Evolutionary conservation across 1,284 basidiomycete species (phyloP), one percentile per base, ranked within the genome.

Genomic region (Cystobasidium sp.): DNA sequence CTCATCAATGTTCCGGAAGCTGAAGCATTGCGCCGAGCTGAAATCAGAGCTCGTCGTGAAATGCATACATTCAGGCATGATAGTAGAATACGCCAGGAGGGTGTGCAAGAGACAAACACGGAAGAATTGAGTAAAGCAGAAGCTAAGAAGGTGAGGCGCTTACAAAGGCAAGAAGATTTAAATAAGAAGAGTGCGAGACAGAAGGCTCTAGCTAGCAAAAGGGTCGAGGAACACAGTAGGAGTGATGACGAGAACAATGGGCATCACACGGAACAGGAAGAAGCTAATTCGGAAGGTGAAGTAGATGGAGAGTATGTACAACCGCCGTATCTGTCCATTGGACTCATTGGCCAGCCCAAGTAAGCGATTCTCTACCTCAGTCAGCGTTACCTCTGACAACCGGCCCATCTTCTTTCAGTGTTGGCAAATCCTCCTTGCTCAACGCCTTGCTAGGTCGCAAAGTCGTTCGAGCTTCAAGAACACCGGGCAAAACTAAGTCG

Each of bases 391-490:
- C 59, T 10, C 39, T 9, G 16, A 12, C 16, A 37, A 24, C 39
- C 44, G 41, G 44, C 14, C 20, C n/a, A 2, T 18, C 22, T 1
- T 5, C 20, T n/a, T 16, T 44, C 9, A 97, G 96, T 80, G 93
- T 96, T 44, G 94, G 94, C 39, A 97, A 97, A 81, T 93, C 91
- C 0, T 93, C 91, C 0, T 84, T 97, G 1, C 83, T 97, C 56
- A 97, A 97, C 80, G 94, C 94, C 0, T 83, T 97, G 3, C 91
- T 97, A 77, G 93, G 92, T 14, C 84, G 85, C n/a, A 87, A 86
- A 65, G 90, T 88, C 80, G 94, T 96, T 0, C 87, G 89, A 76
- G 93, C 94, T 3, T 94, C 91, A 4, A 89, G 89, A 76, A 96
- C 92, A 0, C 94, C 94, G 0, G 94, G 94, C 74, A 97, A 97